These are phyloP conservation scores for Wickerhamiella occidentalis DNA, from an alignment of 805 yeast genomes.

Conservation along the genomic window DNA sequence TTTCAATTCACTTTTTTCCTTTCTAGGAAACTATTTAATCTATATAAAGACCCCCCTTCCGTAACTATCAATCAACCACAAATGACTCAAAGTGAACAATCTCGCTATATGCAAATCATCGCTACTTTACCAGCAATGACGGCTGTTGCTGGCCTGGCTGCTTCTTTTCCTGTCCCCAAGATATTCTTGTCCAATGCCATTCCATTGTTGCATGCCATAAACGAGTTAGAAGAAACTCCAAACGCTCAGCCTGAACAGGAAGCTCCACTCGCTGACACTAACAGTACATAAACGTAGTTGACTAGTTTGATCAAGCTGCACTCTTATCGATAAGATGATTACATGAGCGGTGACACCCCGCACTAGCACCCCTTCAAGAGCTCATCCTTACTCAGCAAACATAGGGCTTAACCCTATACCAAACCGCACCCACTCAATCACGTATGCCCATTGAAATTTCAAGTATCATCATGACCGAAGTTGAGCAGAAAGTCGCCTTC, in stretches of 20 bases:
- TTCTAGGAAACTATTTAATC: not conserved
- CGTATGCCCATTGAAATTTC: conserved; percentile 4
- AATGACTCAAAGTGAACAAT: conserved; percentile 18
- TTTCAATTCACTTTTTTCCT: not conserved
- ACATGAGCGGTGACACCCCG: not conserved
- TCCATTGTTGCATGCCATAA: conserved; percentile 39
- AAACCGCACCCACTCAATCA: conserved; percentile 10
- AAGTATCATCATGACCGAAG: conserved; percentile 39
- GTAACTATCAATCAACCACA: no score
- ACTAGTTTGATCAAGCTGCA: not conserved
- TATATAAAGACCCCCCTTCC: not conserved
- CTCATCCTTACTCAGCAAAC: not conserved
- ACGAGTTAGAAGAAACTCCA: conserved; percentile 26
- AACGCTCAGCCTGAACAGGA: not conserved
- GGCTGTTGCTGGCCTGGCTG: conserved; percentile 45
- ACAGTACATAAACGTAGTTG: no score
- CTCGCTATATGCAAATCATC: conserved; percentile 37
- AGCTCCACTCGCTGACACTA: not conserved
- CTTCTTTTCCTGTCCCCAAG: conserved; percentile 47
- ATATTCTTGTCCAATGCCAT: conserved; percentile 49
- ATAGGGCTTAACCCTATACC: conserved; percentile 7
- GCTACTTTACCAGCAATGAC: conserved; percentile 45
- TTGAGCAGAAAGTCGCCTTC: conserved; percentile 74
- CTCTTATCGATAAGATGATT: no score
- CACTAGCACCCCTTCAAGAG: not conserved